Conservation (phyloP, 805 yeast species). For the Saturnispora mendoncae region DNA sequence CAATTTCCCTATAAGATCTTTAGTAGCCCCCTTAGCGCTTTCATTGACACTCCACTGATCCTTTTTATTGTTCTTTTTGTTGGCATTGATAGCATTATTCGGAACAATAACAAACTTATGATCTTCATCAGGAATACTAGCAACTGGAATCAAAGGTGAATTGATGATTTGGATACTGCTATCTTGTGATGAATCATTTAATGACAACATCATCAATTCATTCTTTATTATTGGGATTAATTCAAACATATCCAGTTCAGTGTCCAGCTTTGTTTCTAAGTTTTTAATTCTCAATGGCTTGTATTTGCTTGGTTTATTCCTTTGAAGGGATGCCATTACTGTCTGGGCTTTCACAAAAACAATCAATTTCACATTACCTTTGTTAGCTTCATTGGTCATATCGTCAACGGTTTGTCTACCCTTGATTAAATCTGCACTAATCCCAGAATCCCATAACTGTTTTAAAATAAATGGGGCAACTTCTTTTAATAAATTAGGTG, state of each 20-base stretch:
- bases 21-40: constrained; percentile 55
- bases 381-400: constrained; percentile 49
- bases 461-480: constrained; percentile 57
- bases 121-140: constrained; percentile 8
- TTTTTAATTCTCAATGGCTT: constrained; percentile 73
- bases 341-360: constrained; percentile 66
- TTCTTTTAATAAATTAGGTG: constrained; percentile 45
- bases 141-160: not conserved
- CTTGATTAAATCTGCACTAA: constrained; percentile 63
- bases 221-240: constrained; percentile 36
- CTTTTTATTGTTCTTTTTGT: constrained; percentile 62
- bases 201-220: constrained; percentile 12
- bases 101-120: constrained; percentile 62
- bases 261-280: constrained; percentile 49
- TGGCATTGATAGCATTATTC: constrained; percentile 74
- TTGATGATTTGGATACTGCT: not conserved
- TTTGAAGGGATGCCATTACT: constrained; percentile 18
- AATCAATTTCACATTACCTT: constrained; percentile 69
- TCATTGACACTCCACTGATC: constrained; percentile 75
- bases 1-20: constrained; percentile 43
- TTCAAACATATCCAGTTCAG: constrained; percentile 67
- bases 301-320: constrained; percentile 39
- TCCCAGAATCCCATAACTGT: constrained; percentile 65
- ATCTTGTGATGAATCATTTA: constrained; percentile 11
- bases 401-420: constrained; percentile 50